Base-by-base conservation (phyloP, 768 basidiomycete species). In the Russula lepida region DNA sequence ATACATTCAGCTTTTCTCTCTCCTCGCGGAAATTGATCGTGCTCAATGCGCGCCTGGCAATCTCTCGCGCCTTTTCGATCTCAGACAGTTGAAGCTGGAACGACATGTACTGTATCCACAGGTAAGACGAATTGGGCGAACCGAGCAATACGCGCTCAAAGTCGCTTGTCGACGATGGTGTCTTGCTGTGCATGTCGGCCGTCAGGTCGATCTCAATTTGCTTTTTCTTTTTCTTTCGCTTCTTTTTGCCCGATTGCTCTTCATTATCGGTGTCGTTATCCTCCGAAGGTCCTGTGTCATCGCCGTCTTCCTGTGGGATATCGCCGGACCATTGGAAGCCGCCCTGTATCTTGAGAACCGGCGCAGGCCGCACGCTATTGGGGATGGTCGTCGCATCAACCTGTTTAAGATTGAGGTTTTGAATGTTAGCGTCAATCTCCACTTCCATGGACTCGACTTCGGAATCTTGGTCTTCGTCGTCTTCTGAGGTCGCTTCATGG, bases 51-150 rank as follows among this genome's bases (percentile, higher is more conserved):
- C 91, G 84, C 56, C 83, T 81, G 50, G 85, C 95, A 54, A 94
- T 85, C 70, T 89, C 86, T 47, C 93, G 82, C 15, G 95, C 97
- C 73, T 95, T 97, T 68, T 94, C 95, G 58, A 97, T 77, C 74
- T 99, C 95, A 32, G 95, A 92, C n/a, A 99, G 81, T 66, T 93
- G 93, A 12, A 98, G 78, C 68, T 95, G 92, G 83, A 98, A 95
- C 9, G 97, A 95, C 93, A 99, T 98, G 73, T 94, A 99, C 72
- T 98, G 95, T 60, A 99, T 86, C 97, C 97, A 99, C 35, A 98
- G 80, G 74, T 89, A 97, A 0, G 97, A 98, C 7, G 95, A 98
- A 71, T 97, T 93, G 1, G 97, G 95, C 0, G 95, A 94, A 30
- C 92, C 91, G 41, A 98, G 79, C 49, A 99, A 81, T 37, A 91